phyloP scores from a whole-genome alignment of 2,329 filamentous ascomycete genomes.

The Fusarium longipes region DNA sequence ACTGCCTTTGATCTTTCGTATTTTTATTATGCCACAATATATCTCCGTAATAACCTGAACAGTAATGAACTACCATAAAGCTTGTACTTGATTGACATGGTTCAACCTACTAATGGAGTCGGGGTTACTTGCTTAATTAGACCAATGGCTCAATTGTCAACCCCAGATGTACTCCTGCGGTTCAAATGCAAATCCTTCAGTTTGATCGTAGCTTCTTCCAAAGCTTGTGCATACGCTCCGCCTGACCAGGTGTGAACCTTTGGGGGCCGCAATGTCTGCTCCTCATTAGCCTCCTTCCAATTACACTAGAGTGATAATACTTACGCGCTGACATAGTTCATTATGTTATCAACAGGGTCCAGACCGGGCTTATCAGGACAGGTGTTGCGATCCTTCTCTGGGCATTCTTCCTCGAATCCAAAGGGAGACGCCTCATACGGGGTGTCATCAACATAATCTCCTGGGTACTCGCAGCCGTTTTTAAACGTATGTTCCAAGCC shows the following conservation, averaged over 20 bases:
- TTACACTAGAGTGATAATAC: background rate
- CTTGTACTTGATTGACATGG: too few species aligned
- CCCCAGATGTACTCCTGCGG: too few species aligned
- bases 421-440: background rate
- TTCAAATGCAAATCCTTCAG: background rate
- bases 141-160: too few species aligned
- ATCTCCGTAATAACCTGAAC: too few species aligned
- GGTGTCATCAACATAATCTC: background rate
- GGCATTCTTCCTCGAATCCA: background rate
- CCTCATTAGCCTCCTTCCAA: background rate
- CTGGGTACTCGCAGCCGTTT: background rate
- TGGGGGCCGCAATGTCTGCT: slow-evolving; percentile 5
- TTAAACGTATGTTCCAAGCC: background rate
- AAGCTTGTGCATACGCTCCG: slow-evolving; percentile 4
- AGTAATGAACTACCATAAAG: too few species aligned
- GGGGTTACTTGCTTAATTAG: too few species aligned
- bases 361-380: background rate
- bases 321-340: background rate
- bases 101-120: too few species aligned
- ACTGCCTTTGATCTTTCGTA: too few species aligned
- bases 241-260: background rate
- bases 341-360: background rate
- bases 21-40: too few species aligned
- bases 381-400: background rate
- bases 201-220: slow-evolving; percentile 20